Evolutionary conservation across 1,284 basidiomycete genomes (phyloP), one percentile per base, ranked within the genome.

Genomic region (Rhodotorula sp.): DNA sequence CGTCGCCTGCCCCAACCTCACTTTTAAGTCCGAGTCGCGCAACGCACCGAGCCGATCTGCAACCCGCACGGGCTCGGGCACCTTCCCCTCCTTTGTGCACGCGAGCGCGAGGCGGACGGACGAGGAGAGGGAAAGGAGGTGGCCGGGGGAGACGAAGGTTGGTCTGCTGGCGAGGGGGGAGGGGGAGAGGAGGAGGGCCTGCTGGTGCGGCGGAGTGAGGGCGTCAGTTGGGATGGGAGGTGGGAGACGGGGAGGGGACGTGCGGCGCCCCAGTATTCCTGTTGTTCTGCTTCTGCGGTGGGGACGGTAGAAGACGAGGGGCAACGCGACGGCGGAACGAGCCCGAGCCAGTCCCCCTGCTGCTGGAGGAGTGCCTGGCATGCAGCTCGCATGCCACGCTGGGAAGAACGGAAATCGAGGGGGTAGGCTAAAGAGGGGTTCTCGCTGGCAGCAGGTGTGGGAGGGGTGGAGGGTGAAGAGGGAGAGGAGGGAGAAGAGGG

Each of bases 131-230:
- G 73, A 76, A 39, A 81, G 58, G 7, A 69, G 73, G 63, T 81
- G 80, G 1, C 79, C 80, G 1, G 78, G 57, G 9, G 79, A 80
- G 54, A 81, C 77, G 62, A 77, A 81, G 37, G 80, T 58, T 1
- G 80, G 76, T 34, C 76, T 76, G 27, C 65, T 75, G 22, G 78
- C 75, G n/a, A 55, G 70, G 5, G 32, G 51, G 46, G 68, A 65
- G 0, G 72, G 67, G 0, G 79, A 76, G 37, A 73, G 60, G 51
- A 72, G 59, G 22, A 80, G 41, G 3, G 79, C 78, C 79, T 80
- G 58, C 25, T 6, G 41, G 51, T 4, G 22, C 29, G 17, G 10
- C 0, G 4, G 54, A 10, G 37, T 48, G 29, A 22, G 61, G 39
- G 62, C 25, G 15, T 17, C 17, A 51, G 54, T n/a, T 53, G 6